Evolutionary conservation across 495 filamentous ascomycete species (phyloP).

Genomic region (Hypoxylon rickii): DNA sequence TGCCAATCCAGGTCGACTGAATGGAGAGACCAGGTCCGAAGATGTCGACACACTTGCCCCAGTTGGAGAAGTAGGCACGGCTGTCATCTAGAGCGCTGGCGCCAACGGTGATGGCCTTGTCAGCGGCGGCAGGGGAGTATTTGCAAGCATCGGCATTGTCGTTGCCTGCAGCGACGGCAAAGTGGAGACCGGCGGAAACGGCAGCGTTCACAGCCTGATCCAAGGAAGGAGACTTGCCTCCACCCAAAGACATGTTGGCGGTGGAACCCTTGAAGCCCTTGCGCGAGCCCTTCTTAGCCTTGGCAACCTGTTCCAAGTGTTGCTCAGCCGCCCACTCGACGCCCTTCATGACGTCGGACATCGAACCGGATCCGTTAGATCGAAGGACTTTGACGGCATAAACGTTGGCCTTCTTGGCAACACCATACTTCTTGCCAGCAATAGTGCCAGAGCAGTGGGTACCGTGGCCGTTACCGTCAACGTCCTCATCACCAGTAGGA

Average conservation of each 20-base stretch:
- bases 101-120: constrained; percentile 93
- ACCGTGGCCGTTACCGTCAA: constrained; percentile 97
- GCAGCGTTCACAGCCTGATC: constrained; percentile 94
- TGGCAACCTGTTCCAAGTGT: constrained; percentile 74
- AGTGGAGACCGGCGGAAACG: constrained; percentile 88
- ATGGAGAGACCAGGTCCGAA: constrained; percentile 98
- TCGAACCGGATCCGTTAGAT: constrained; percentile 96
- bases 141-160: constrained; percentile 99
- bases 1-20: constrained; percentile 95
- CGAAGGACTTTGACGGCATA: constrained; percentile 97
- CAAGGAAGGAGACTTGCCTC: constrained; percentile 88
- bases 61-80: constrained; percentile 99
- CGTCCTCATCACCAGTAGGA: constrained; percentile 78
- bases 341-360: constrained; percentile 98
- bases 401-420: constrained; percentile 97
- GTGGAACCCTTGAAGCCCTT: constrained; percentile 98
- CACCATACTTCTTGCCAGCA: constrained; percentile 97
- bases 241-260: constrained; percentile 98
- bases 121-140: constrained; percentile 96
- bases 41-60: constrained; percentile 98
- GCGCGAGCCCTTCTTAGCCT: constrained; percentile 78
- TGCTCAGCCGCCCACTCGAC: constrained; percentile 90
- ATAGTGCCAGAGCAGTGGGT: constrained; percentile 99
- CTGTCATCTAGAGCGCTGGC: constrained; percentile 91
- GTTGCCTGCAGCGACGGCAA: constrained; percentile 97